Percentiles rank a stretch among this genome's conserved stretches.
Conservation (phyloP, 108 stramenopile genomes). For the Skeletonema menzelii region DNA sequence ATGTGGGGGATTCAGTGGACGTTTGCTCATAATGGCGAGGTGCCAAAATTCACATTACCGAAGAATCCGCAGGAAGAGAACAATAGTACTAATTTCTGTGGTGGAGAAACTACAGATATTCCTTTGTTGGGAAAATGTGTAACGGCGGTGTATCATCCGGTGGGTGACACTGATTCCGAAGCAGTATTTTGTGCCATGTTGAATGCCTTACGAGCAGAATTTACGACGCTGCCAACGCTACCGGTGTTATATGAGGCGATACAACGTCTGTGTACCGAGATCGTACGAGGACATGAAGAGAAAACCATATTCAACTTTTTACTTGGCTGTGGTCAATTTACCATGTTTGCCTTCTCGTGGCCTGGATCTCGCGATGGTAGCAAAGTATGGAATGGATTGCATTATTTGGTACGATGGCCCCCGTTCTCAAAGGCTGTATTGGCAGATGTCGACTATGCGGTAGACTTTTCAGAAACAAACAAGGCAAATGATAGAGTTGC, state of each 20-base stretch:
- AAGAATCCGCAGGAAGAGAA: conserved; percentile 26
- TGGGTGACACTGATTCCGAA: conserved; percentile 93
- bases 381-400: conserved; percentile 86
- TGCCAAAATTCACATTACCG: conserved; percentile 60
- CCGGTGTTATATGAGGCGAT: conserved; percentile 78
- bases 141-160: conserved; percentile 57
- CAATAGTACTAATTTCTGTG: conserved; percentile 10
- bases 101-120: neutral
- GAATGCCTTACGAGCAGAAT: conserved; percentile 80
- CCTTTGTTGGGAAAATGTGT: conserved; percentile 43
- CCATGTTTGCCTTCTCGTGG: conserved; percentile 83
- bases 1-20: conserved; percentile 83
- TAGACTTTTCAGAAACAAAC: conserved; percentile 64
- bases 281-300: conserved; percentile 58
- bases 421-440: conserved; percentile 76
- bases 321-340: conserved; percentile 71
- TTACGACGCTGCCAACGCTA: conserved; percentile 67
- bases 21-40: conserved; percentile 93
- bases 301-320: conserved; percentile 89
- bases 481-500: conserved; percentile 75
- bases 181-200: conserved; percentile 91
- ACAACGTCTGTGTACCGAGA: conserved; percentile 64
- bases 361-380: conserved; percentile 85
- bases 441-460: conserved; percentile 57
- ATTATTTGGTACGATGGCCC: conserved; percentile 76